Evolutionary conservation across 2,329 filamentous ascomycete species (phyloP).

Genomic region (Monilinia aucupariae): DNA sequence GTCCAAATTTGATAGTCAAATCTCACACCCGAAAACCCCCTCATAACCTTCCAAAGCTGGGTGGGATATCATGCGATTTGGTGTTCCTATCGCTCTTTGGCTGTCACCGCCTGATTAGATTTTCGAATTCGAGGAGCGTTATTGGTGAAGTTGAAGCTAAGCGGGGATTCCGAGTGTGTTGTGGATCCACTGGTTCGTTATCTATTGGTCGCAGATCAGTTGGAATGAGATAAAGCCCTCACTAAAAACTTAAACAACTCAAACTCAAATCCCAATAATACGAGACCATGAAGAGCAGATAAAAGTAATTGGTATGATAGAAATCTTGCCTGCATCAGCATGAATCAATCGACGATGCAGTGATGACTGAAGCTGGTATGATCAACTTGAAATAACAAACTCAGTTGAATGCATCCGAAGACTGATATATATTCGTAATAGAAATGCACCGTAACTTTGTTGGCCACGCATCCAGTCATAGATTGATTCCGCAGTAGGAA

Average conservation of each 20-base stretch:
- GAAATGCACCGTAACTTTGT: not conserved
- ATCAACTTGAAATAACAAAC: slow-evolving; percentile 2
- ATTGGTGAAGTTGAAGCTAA: slow-evolving; percentile 6
- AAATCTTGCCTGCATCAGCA: not conserved
- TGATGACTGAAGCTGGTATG: not conserved
- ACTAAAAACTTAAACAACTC: not conserved
- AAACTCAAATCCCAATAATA: not conserved
- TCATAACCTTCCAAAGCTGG: not conserved
- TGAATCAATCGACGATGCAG: not conserved
- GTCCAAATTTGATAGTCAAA: not conserved
- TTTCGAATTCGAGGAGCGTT: not conserved
- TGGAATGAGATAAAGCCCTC: not conserved
- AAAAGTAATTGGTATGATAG: not conserved
- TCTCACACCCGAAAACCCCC: not conserved
- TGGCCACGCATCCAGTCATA: slow-evolving; percentile 6
- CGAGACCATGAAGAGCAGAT: not conserved
- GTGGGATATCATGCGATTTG: not conserved
- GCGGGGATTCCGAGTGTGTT: slow-evolving; percentile 4
- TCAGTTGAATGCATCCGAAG: not conserved
- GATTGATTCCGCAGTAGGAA: slow-evolving; percentile 5
- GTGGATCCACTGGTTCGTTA: slow-evolving; percentile 12
- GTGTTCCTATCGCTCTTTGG: not conserved
- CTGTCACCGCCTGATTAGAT: slow-evolving; percentile 5
- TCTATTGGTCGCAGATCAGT: slow-evolving; percentile 13
- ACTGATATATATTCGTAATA: slow-evolving; percentile 7